Evolutionary conservation across 768 basidiomycete genomes (phyloP), one percentile per base, ranked within the genome.

Genomic region (Calocera viscosa): DNA sequence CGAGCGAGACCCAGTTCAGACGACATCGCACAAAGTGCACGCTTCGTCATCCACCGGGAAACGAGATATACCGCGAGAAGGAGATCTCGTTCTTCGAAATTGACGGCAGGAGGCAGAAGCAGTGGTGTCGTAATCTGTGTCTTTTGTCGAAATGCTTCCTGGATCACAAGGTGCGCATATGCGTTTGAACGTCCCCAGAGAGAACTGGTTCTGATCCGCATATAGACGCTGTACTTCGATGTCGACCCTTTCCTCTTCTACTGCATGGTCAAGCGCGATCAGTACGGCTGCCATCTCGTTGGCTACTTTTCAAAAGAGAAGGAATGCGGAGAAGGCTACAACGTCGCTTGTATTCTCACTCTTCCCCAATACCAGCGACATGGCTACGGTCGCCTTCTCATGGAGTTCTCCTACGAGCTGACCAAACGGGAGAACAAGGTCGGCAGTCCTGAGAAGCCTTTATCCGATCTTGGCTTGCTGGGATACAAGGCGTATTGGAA

Each of bases 241-340:
- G 95, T 98, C 72, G 98, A 97, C 68, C 96, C 96, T 1, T 99
- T 99, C 81, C 85, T 99, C 84, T 99, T 94, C 82, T 99, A 99
- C 82, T 90, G 94, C 77, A 94, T 99, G 94, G 93, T 90, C 64
- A 85, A 86, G 73, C 85, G 93, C 68, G 96, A 99, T 78, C 86
- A 90, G 14, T 78, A 82, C 24, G 96, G 96, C 34, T 93, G 91
- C 76, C 96, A 99, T 75, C 78, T 96, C 71, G 89, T 99, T 70
- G 95, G 95, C 28, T 99, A 97, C 78, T 99, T 99, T 77, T 97
- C 94, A 32, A 98, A 98, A 74, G 96, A 99, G 80, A 99, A 99
- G 75, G 96, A 99, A 76, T 94, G 86, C 1, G 89, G 96, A 30
- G 96, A 99, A 72, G 91, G 87, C 72, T 99, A 98, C 82, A 99